Conservation (phyloP, 208 protist species). For the Willaertia magna region DNA sequence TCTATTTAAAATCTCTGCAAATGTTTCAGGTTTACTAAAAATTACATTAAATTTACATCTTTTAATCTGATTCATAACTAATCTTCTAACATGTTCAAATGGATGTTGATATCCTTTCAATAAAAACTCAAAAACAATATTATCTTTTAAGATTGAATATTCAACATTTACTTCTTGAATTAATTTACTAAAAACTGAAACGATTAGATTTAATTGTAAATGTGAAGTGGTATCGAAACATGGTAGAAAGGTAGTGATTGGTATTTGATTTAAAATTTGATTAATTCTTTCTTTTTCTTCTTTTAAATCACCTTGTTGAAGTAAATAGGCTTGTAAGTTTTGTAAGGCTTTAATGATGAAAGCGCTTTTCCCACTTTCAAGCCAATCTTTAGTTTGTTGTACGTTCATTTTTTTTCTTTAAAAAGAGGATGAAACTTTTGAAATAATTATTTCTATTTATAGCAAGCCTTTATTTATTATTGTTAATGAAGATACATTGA, state of each 20-base stretch:
- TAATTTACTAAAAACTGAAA: not conserved
- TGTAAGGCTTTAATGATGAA: not conserved
- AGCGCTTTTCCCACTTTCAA: not conserved
- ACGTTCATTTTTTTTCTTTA: too few species aligned
- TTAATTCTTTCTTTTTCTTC: not conserved
- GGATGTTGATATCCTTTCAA: not conserved
- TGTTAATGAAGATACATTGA: too few species aligned
- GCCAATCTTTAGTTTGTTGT: not conserved
- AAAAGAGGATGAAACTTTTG: too few species aligned
- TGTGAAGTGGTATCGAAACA: not conserved
- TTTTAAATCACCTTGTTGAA: not conserved
- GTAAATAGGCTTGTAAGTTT: not conserved
- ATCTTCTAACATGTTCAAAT: not conserved
- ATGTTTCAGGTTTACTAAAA: not conserved
- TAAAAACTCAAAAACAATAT: not conserved
- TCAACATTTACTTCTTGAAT: not conserved
- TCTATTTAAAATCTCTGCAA: not conserved
- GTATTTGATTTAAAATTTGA: not conserved
- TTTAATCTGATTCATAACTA: not conserved
- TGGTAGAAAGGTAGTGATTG: not conserved
- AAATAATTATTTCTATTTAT: too few species aligned
- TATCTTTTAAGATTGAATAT: not conserved
- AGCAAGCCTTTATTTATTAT: too few species aligned
- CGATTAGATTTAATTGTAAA: not conserved
- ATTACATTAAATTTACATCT: not conserved